Evolutionary conservation across 176 grass and related monocot genomes (phyloP).

Genomic region (Saccharum spontaneum): DNA sequence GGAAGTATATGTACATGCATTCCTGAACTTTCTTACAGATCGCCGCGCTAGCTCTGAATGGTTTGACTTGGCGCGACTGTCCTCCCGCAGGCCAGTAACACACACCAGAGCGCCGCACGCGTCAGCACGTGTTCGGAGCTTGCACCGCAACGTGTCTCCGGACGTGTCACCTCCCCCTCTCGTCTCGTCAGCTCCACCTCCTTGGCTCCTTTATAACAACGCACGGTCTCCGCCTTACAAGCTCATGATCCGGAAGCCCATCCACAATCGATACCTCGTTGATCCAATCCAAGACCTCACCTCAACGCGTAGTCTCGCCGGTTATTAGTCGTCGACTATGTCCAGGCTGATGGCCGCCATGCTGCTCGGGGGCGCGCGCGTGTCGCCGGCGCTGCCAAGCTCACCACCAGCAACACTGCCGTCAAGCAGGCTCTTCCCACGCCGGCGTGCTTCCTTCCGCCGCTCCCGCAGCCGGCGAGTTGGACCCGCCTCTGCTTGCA

Average conservation of each 20-base stretch:
- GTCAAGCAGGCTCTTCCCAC: slow-evolving; percentile 21
- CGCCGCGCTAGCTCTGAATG: no score
- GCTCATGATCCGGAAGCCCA: neutral
- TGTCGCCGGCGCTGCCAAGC: slow-evolving; percentile 16
- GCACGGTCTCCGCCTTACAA: neutral
- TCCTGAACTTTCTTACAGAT: no score
- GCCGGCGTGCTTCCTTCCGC: slow-evolving; percentile 36
- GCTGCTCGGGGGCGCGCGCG: slow-evolving; percentile 52
- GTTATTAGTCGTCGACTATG: slow-evolving; percentile 10
- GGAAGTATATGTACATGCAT: no score
- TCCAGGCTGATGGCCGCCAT: slow-evolving; percentile 55
- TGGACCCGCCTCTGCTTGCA: slow-evolving; percentile 66
- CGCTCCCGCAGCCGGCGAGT: slow-evolving; percentile 22
- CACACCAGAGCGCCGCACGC: neutral
- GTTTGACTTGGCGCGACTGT: neutral
- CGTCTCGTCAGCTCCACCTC: neutral
- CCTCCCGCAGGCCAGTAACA: neutral
- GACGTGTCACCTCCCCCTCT: slow-evolving; percentile 49
- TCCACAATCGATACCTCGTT: neutral
- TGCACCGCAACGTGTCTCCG: slow-evolving; percentile 42
- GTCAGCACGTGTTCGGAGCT: slow-evolving; percentile 38
- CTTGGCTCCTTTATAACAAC: neutral
- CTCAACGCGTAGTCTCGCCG: neutral
- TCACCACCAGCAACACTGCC: slow-evolving; percentile 9
- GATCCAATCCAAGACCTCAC: neutral